phyloP scores from a whole-genome alignment of 2,329 filamentous ascomycete genomes.

The Neobulgaria alba region DNA sequence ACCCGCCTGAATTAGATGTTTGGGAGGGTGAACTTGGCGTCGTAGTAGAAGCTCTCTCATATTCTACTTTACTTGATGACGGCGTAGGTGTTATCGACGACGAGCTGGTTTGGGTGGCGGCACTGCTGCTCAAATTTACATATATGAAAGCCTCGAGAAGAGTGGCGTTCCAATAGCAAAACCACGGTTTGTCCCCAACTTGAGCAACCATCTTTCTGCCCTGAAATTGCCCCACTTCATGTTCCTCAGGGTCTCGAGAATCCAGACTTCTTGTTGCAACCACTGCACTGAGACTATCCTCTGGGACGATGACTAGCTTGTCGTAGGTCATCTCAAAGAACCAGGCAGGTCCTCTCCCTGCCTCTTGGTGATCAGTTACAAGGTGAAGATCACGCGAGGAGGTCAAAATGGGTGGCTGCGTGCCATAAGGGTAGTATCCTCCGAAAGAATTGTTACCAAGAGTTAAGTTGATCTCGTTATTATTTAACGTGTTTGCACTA shows the following conservation, averaged over 20 bases:
- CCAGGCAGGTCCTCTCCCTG: constrained; percentile 49
- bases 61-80: too few species aligned
- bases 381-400: constrained; percentile 40
- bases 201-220: constrained; percentile 31
- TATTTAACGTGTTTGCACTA: constrained; percentile 18
- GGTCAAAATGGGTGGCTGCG: constrained; percentile 46
- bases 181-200: constrained; percentile 57
- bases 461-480: constrained; percentile 27
- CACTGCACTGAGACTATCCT: constrained; percentile 13
- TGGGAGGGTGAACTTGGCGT: constrained; percentile 28
- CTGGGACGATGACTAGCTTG: constrained; percentile 49
- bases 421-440: constrained; percentile 46
- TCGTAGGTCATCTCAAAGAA: constrained; percentile 56
- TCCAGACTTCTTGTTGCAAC: constrained; percentile 10
- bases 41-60: constrained; percentile 9
- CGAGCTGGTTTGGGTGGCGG: neutral
- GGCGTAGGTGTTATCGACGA: too few species aligned
- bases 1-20: constrained; percentile 6
- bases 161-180: constrained; percentile 61
- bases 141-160: constrained; percentile 61
- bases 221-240: constrained; percentile 8
- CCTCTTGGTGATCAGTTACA: constrained; percentile 48
- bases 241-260: neutral
- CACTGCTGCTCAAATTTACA: constrained; percentile 25
- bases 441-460: constrained; percentile 32